These are phyloP conservation scores for Ceratobasidium sp. DNA, from an alignment of 1,284 basidiomycete species.

Conservation along the genomic window DNA sequence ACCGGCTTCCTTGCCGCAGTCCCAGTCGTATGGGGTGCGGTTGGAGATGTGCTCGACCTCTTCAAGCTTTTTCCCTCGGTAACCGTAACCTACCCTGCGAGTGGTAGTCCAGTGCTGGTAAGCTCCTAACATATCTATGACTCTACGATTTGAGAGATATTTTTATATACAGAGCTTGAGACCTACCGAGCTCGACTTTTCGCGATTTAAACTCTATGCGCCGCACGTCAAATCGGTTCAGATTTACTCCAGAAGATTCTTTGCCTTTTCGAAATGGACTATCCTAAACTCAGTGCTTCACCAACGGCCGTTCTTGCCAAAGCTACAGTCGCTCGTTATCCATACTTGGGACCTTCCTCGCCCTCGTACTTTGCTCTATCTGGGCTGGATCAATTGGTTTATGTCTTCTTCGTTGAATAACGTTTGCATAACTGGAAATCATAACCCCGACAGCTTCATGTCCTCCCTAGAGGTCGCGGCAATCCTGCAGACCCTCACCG, in stretches of 20 bases:
- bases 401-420: neutral
- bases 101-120: too few relatives aligned
- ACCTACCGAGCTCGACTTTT: too few relatives aligned
- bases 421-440: neutral
- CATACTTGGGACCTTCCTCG: neutral
- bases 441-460: too few relatives aligned
- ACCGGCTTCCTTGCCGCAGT: neutral
- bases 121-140: neutral
- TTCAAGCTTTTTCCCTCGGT: neutral
- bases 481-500: neutral
- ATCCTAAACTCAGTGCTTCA: neutral
- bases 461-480: neutral
- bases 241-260: neutral
- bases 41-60: neutral
- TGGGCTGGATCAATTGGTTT: neutral
- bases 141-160: neutral
- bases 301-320: neutral
- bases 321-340: neutral
- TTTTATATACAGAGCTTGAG: neutral
- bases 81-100: too few relatives aligned
- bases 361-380: neutral
- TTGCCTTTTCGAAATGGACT: neutral
- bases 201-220: conserved; percentile 8
- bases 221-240: neutral
- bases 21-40: neutral